Conservation (phyloP, 1,139 yeast species). For the Diutina rugosa region DNA sequence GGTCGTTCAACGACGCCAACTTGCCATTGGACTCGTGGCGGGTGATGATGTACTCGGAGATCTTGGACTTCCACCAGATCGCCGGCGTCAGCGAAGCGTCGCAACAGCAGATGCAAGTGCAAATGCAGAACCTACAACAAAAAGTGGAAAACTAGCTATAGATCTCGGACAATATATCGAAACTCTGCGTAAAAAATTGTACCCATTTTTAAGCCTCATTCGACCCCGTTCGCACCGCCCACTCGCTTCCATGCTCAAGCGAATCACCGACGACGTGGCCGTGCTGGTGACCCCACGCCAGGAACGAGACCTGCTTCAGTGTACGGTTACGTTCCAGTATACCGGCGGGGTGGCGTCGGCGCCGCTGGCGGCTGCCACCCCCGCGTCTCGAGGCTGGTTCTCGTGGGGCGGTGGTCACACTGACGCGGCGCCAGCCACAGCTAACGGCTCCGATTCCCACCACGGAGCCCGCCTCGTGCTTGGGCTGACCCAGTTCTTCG, state of each 20-base stretch:
- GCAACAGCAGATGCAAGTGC: not conserved
- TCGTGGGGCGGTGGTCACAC: not conserved
- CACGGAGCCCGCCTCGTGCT: not conserved
- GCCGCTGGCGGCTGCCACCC: not conserved
- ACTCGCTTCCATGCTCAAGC: not conserved
- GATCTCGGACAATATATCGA: not conserved
- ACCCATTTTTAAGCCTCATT: not conserved
- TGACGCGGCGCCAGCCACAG: not conserved
- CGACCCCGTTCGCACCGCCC: not conserved
- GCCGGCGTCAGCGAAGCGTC: not conserved
- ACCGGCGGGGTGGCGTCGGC: not conserved
- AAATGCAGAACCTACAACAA: not conserved
- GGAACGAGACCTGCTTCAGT: not conserved
- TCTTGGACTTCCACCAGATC: conserved; percentile 77
- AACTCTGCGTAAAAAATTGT: not conserved
- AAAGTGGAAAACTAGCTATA: not conserved
- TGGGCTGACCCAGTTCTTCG: not conserved
- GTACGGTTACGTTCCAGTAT: not conserved
- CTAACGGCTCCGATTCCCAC: not conserved
- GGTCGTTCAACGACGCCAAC: conserved; percentile 98
- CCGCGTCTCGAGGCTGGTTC: not conserved
- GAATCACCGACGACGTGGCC: not conserved
- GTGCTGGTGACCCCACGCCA: not conserved
- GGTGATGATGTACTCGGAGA: conserved; percentile 98
- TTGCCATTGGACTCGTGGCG: conserved; percentile 97